These are phyloP conservation scores for Triticum dicoccoides DNA, from an alignment of 176 grass and related monocot species.

Conservation along the genomic window DNA sequence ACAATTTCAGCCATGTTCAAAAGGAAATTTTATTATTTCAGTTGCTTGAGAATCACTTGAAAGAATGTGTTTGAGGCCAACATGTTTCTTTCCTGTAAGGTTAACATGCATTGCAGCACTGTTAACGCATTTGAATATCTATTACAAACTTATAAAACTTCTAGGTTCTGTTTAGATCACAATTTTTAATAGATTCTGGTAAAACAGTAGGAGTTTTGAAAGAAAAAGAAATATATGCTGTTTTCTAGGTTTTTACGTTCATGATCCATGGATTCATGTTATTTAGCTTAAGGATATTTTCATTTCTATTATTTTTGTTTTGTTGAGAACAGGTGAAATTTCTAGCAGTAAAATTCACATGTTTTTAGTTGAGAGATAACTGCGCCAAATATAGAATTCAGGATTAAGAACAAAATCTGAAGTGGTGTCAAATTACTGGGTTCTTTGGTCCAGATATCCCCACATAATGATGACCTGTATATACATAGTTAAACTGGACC, in stretches of 20 bases:
- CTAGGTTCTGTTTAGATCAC: not conserved
- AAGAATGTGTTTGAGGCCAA: not conserved
- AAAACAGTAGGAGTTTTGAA: not conserved
- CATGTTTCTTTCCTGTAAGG: not conserved
- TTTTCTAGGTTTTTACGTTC: not conserved
- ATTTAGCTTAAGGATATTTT: not conserved
- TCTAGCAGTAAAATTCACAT: not conserved
- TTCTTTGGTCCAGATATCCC: not conserved
- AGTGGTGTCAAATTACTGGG: not conserved
- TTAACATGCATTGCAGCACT: not conserved
- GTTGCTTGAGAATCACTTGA: not conserved
- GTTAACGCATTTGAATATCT: not conserved
- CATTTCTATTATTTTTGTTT: not conserved
- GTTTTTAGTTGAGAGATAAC: not conserved
- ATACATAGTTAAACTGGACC: no score
- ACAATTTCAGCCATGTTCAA: constrained; percentile 16
- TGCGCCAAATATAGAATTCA: not conserved
- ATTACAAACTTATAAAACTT: not conserved
- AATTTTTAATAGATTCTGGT: no score
- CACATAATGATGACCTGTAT: not conserved
- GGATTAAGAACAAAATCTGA: not conserved
- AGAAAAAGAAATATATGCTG: not conserved
- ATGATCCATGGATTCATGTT: not conserved
- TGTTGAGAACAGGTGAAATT: not conserved
- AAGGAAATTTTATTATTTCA: not conserved